Percentiles rank a stretch among this genome's conserved stretches.
Evolutionary conservation across 2,329 filamentous ascomycete species (phyloP).

Genomic region (Niveomyces coronatus): DNA sequence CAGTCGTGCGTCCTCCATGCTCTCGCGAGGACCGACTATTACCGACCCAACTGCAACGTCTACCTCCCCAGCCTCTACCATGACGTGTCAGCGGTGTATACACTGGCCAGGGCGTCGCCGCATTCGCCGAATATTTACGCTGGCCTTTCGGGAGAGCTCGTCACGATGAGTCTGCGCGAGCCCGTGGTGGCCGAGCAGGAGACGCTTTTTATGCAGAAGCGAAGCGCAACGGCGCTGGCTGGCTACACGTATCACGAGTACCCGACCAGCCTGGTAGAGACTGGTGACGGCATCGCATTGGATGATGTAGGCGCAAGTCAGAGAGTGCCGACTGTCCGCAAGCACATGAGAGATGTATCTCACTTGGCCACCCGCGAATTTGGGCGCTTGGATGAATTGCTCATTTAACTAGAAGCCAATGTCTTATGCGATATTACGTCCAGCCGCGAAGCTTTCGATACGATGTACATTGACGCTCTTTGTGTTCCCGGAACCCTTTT

Average conservation of each 20-base stretch:
- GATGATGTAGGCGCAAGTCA: constrained; percentile 4
- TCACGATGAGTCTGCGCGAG: constrained; percentile 21
- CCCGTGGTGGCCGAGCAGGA: constrained; percentile 3
- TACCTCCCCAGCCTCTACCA: constrained; percentile 22
- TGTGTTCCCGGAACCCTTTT: no score
- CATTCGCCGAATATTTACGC: constrained; percentile 31
- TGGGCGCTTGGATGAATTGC: constrained; percentile 4
- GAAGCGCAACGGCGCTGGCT: background rate
- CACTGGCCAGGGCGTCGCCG: constrained; percentile 29
- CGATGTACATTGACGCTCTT: no score
- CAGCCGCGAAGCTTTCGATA: no score
- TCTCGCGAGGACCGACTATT: constrained; percentile 26
- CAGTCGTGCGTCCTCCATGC: constrained; percentile 31
- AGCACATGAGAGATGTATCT: constrained; percentile 5
- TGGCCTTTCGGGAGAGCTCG: constrained; percentile 30
- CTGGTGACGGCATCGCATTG: constrained; percentile 7
- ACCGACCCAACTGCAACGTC: constrained; percentile 32
- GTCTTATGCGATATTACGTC: no score
- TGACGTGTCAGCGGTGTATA: constrained; percentile 22
- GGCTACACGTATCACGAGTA: constrained; percentile 7
- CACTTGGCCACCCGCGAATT: background rate
- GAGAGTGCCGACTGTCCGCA: constrained; percentile 5
- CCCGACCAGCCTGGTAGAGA: constrained; percentile 6
- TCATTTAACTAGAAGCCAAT: background rate
- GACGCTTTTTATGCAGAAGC: constrained; percentile 1